Evolutionary conservation across 2,329 filamentous ascomycete species (phyloP), one percentile per base, ranked within the genome.

Genomic region (Trichoderma afroharzianum): DNA sequence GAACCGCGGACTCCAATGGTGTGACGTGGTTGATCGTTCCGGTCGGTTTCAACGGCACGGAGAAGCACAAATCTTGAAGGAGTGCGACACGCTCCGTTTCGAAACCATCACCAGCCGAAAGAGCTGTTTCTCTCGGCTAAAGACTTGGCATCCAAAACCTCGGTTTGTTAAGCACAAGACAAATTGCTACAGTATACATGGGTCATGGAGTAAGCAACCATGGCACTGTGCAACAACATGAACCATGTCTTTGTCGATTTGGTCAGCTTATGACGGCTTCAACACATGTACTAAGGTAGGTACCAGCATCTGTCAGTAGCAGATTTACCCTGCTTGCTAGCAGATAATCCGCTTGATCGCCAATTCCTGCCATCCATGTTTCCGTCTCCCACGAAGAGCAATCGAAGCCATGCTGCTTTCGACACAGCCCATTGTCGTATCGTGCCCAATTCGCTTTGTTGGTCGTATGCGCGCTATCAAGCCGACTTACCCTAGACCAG

Each of bases 401-500:
- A 67, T 57, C 32, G 63, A 57, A 57, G 50, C 63, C 50, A 30
- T 66, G 28, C 32, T 36, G 43, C 57, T 43, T 57, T 36, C 11
- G 24, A 67, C 33, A 50, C 63, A 58, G 33, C 50, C 26, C 33
- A 21, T 21, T 63, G 33, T 63, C 58, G n/a, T 21, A 24, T 15
- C 33, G n/a, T 24, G 21, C 59, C n/a, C 30, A 47, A 59, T 18
- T 36, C 14, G 33, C 64, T 30, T 32, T 24, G 33, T 26, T 50
- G 32, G 28, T n/a, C 28, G 24, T 39, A 59, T 69, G 57, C 66
- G 39, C 66, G 39, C 57, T 39, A 69, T 69, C 26, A 21, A 69
- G 66, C 66, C 66, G 66, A 47, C 14, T 62, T 69, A 69, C 57
- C 66, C 66, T 69, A 50, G 66, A 62, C 36, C 66, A 61, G 55